Base-by-base conservation (phyloP, 768 basidiomycete genomes). In the Filobasidium floriforme region DNA sequence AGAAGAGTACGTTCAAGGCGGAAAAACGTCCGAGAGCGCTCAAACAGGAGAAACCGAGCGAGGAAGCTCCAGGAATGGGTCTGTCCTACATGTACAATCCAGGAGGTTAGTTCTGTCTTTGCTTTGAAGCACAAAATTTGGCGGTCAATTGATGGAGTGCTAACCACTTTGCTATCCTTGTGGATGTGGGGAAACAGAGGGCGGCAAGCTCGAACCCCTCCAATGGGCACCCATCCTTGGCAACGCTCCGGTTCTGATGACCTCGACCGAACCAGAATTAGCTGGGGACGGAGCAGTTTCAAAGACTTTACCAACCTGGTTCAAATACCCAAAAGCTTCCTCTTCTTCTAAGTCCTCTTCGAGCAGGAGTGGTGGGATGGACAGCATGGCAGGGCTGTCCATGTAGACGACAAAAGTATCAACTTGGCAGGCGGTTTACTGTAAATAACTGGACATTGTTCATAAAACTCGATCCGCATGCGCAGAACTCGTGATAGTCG, bases 291-390 rank as follows among this genome's bases (percentile, higher is more conserved):
- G 67, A 9, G 24, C 28, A 3, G 57, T 54, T 26, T 37, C 59
- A 41, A 65, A 61, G 26, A 68, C 63, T 26, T n/a, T 61, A 18
- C 67, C 67, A 6, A 65, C 67, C 11, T 68, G 67, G 67, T 65
- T 68, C 63, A 60, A 64, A 22, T 64, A 68, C 46, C 49, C 65
- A n/a, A 60, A 60, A 24, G 46, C 59, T 19, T 60, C 59, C 5
- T 49, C 46, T 15, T 49, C 46, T 15, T 49, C 46, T 3, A 18
- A 15, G 6, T 18, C 15, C 15, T 49, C 46, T 15, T 15, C 18
- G 5, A 22, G 46, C 22, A 15, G 5, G 18, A 12, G 46, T 18
- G 46, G 46, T 5, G 46, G 12, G 15, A 15, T 49, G 46, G 46
- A 49, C 46, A 49, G 46, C 46, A 2, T 49, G 46, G 46, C 46